These are phyloP conservation scores for Podospora pseudopauciseta DNA, from an alignment of 495 filamentous ascomycete genomes.

Conservation along the genomic window DNA sequence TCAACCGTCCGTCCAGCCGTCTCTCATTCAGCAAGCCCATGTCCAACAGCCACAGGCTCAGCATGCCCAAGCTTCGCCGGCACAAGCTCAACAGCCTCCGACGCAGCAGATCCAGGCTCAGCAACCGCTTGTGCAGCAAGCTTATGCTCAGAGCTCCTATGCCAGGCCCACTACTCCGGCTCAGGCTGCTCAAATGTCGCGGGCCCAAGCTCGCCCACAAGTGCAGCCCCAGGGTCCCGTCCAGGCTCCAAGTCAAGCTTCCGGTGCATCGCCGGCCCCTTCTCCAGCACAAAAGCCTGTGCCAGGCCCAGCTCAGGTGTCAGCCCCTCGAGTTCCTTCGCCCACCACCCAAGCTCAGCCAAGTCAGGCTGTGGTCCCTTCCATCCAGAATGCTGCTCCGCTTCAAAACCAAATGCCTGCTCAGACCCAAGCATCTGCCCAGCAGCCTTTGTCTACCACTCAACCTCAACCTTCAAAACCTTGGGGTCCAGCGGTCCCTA, in stretches of 20 bases:
- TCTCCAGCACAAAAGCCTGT: neutral
- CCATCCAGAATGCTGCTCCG: conserved; percentile 1
- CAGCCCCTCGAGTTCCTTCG: neutral
- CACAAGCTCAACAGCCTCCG: neutral
- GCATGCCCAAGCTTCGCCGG: neutral
- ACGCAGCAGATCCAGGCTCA: neutral
- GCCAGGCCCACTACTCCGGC: neutral
- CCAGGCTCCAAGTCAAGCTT: neutral
- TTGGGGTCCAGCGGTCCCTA: neutral
- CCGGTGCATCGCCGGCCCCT: neutral
- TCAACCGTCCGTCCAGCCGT: neutral
- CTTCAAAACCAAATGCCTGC: neutral
- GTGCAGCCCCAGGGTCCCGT: neutral
- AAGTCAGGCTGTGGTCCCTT: neutral
- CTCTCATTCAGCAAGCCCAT: neutral
- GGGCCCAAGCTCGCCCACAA: neutral
- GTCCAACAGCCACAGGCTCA: conserved; percentile 6
- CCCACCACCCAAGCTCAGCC: neutral
- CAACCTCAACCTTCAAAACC: neutral
- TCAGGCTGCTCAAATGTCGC: neutral
- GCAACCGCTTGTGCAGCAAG: neutral
- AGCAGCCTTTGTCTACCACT: neutral
- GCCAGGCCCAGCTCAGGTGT: neutral
- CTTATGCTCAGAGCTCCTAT: neutral
- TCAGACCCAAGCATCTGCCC: neutral